These are phyloP conservation scores for Kwoniella pini DNA, from an alignment of 768 basidiomycete species.

Conservation along the genomic window DNA sequence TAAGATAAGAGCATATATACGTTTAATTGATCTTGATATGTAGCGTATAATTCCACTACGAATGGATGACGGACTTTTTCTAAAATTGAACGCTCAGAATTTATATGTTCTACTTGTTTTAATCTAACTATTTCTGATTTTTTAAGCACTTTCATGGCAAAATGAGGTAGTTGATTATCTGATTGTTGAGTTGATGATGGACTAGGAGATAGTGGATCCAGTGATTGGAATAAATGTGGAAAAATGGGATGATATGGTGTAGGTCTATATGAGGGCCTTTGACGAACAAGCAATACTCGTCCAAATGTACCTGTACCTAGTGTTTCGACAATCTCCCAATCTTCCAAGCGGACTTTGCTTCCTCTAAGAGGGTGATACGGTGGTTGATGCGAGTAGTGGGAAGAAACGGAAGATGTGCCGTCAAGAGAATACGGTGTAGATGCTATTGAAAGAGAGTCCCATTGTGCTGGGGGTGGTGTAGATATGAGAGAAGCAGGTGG, in stretches of 20 bases:
- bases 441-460: conserved; percentile 28
- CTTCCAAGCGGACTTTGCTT: conserved; percentile 38
- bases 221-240: conserved; percentile 46
- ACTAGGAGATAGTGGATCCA: conserved; percentile 44
- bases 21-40: conserved; percentile 84
- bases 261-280: conserved; percentile 57
- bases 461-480: conserved; percentile 35
- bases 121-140: conserved; percentile 60
- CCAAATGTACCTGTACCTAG: conserved; percentile 96
- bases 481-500: conserved; percentile 42
- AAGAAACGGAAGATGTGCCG: conserved; percentile 7
- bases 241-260: conserved; percentile 52
- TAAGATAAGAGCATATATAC: conserved; percentile 98
- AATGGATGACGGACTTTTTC: conserved; percentile 90
- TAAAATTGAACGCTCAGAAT: conserved; percentile 90
- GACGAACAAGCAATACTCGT: conserved; percentile 84
- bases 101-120: conserved; percentile 96
- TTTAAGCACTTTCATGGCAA: conserved; percentile 55
- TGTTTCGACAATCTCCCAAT: conserved; percentile 57
- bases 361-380: conserved; percentile 10
- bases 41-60: conserved; percentile 76
- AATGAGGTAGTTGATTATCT: conserved; percentile 53
- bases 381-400: conserved; percentile 14
- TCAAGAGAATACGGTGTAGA: conserved; percentile 11
- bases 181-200: conserved; percentile 45